Conservation (phyloP, 208 protist genomes). For the Crithidia thermophila region DNA sequence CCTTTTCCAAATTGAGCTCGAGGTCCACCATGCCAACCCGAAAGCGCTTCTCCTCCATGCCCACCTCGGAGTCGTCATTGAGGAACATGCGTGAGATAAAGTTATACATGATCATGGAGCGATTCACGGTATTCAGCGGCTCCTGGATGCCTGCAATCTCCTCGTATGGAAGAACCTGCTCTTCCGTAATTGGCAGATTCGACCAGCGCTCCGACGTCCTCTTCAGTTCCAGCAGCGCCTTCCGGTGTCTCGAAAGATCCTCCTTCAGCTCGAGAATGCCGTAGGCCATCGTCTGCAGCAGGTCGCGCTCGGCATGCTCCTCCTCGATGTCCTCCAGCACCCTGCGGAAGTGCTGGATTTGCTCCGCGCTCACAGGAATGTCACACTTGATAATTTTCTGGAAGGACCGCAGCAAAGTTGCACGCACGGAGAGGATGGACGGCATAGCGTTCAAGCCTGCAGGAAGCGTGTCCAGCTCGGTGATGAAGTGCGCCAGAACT, state of each 20-base stretch:
- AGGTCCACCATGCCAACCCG: constrained; percentile 86
- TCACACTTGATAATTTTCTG: constrained; percentile 64
- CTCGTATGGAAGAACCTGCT: constrained; percentile 58
- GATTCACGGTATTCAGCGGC: constrained; percentile 68
- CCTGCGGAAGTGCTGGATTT: constrained; percentile 52
- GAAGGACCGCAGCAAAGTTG: constrained; percentile 80
- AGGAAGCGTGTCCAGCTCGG: constrained; percentile 73
- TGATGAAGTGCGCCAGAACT: constrained; percentile 72
- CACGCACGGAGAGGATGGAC: constrained; percentile 66
- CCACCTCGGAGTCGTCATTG: constrained; percentile 39
- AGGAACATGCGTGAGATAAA: constrained; percentile 85
- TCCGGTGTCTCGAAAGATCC: constrained; percentile 63
- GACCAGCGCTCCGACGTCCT: constrained; percentile 37
- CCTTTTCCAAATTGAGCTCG: constrained; percentile 81
- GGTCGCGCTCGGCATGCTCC: constrained; percentile 56
- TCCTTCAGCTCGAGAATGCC: constrained; percentile 87
- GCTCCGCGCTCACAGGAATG: constrained; percentile 55
- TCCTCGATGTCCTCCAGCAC: constrained; percentile 81
- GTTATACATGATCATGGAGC: constrained; percentile 84
- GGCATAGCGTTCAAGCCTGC: constrained; percentile 88
- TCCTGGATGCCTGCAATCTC: constrained; percentile 65
- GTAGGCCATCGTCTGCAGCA: constrained; percentile 77
- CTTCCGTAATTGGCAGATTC: constrained; percentile 36
- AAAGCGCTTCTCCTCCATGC: constrained; percentile 28
- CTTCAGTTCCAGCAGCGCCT: constrained; percentile 59